Evolutionary conservation across 495 filamentous ascomycete genomes (phyloP).

Genomic region (Tuber brumale): DNA sequence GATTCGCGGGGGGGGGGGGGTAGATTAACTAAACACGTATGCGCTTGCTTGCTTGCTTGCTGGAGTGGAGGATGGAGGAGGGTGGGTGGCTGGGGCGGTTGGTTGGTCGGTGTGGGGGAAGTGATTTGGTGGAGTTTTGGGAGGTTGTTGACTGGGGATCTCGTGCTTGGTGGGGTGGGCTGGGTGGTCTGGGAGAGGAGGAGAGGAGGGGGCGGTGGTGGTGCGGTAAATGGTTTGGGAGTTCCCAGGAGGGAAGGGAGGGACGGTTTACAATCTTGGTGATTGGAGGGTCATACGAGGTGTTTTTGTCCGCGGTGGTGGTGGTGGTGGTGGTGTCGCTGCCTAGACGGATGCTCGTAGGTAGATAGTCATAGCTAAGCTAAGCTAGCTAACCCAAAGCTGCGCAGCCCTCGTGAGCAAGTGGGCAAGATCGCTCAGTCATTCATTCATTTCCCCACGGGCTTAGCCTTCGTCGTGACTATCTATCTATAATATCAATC

Average conservation of each 20-base stretch:
- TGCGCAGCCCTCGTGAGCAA: background rate
- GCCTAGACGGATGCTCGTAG: background rate
- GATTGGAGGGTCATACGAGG: background rate
- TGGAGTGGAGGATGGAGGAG: background rate
- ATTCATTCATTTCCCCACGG: background rate
- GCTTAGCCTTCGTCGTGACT: background rate
- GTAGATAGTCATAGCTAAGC: background rate
- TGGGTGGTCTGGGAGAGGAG: background rate
- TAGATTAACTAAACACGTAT: background rate
- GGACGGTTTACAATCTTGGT: background rate
- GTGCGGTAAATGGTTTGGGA: no score
- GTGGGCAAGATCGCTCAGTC: background rate
- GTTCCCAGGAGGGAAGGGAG: background rate
- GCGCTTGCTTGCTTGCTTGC: background rate
- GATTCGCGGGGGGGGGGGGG: background rate
- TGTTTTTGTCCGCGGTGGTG: background rate
- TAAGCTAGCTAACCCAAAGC: background rate
- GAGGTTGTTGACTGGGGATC: no score
- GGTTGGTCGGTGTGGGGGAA: background rate
- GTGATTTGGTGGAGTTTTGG: background rate
- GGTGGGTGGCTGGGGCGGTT: background rate
- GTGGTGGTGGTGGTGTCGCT: slow-evolving; percentile 1
- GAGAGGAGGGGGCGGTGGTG: background rate
- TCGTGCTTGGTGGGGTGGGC: background rate
- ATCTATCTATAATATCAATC: background rate